Evolutionary conservation across 345 rosid genomes (phyloP), one percentile per base, ranked within the genome.

Genomic region (Draba incana): DNA sequence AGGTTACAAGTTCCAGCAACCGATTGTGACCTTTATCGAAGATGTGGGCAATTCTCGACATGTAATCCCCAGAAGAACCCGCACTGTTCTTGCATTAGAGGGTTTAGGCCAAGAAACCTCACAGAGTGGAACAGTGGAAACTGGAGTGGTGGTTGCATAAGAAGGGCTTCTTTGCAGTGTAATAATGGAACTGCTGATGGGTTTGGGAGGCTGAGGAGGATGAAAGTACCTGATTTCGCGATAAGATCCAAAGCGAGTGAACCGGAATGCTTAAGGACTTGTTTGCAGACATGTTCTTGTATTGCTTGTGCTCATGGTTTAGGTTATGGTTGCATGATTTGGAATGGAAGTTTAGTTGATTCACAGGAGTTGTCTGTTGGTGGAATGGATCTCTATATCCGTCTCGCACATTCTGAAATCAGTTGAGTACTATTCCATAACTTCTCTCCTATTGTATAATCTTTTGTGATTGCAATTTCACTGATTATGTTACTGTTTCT

Each of bases 251-350:
- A 81, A 11, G 44, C 30, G 0, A 79, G 78, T 27, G 76, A 54
- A 14, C 53, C 66, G 27, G 78, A 75, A 48, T 87, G 92, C 44
- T 66, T 37, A 60, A 61, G 66, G 5, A 35, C 44, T 52, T 85
- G 92, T 79, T 70, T 76, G 54, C 69, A 30, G 42, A 83, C 79
- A 52, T 85, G 88, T 62, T 82, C 87, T 12, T 87, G 86, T 28
- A 39, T 59, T 4, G 88, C 91, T 56, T 81, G 77, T 69, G 80
- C 86, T 49, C 80, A 68, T 72, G 69, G 77, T 14, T 41, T 54
- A 25, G 84, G 76, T 24, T 68, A 78, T 3, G 78, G 87, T n/a
- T 87, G 89, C 65, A 75, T 80, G 83, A 62, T 65, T n/a, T 83
- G 92, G 92, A 70, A 46, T 41, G 59, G 43, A 66, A 66, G 68